phyloP scores from a whole-genome alignment of 2,329 filamentous ascomycete genomes.

The Byssochlamys sp. region DNA sequence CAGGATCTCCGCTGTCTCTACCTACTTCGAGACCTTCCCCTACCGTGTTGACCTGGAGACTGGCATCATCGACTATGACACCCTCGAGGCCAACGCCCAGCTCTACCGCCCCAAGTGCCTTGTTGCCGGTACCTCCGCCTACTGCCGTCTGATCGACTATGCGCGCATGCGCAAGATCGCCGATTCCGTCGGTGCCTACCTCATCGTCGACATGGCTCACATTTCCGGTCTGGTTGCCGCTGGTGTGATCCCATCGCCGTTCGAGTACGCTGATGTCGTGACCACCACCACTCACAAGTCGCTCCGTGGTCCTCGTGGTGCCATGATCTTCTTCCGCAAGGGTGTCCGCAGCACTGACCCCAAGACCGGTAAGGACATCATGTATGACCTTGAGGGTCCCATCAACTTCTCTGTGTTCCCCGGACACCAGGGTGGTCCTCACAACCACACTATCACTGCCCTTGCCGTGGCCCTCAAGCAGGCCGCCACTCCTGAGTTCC shows the following conservation, averaged over 20 bases:
- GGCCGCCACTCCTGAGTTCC: slow-evolving; percentile 79
- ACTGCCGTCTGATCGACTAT: slow-evolving; percentile 94
- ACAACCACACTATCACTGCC: slow-evolving; percentile 98
- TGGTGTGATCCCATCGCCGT: slow-evolving; percentile 82
- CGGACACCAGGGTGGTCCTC: slow-evolving; percentile 91
- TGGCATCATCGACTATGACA: slow-evolving; percentile 88
- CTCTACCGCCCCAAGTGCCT: slow-evolving; percentile 93
- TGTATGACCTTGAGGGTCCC: slow-evolving; percentile 82
- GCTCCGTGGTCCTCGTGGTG: slow-evolving; percentile 83
- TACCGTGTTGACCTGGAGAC: slow-evolving; percentile 86
- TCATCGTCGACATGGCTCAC: slow-evolving; percentile 93
- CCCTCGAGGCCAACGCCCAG: slow-evolving; percentile 74
- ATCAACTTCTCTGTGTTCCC: slow-evolving; percentile 98
- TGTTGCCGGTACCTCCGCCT: slow-evolving; percentile 87
- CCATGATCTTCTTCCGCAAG: slow-evolving; percentile 97
- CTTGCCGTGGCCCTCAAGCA: slow-evolving; percentile 91
- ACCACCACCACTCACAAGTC: slow-evolving; percentile 98
- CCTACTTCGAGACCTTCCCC: slow-evolving; percentile 96
- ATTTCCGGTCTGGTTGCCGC: slow-evolving; percentile 90
- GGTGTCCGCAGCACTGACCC: slow-evolving; percentile 73
- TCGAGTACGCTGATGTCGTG: slow-evolving; percentile 82
- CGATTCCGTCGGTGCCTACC: slow-evolving; percentile 83
- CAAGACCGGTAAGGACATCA: slow-evolving; percentile 74
- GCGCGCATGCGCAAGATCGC: slow-evolving; percentile 80
- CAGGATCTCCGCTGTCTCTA: slow-evolving; percentile 91